Conservation (phyloP, 768 basidiomycete species). For the Naematelia aurantialba region DNA sequence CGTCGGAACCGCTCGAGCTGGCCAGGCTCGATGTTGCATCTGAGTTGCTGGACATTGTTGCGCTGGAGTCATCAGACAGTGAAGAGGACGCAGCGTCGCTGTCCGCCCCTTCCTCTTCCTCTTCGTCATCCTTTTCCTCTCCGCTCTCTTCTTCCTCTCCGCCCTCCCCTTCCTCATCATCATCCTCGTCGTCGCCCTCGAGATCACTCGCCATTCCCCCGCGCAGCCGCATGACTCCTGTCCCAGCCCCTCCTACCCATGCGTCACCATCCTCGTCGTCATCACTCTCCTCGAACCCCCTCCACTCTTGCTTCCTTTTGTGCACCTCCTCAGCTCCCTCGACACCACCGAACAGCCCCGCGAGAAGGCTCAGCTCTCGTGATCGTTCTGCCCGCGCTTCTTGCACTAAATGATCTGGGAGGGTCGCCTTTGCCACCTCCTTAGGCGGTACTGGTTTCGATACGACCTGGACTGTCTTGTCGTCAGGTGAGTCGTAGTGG, state of each 20-base stretch:
- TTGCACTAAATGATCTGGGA: constrained; percentile 9
- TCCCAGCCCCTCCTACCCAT: constrained; percentile 2
- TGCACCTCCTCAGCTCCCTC: neutral
- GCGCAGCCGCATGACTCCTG: constrained; percentile 10
- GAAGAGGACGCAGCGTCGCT: too few species aligned
- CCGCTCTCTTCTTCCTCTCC: too few species aligned
- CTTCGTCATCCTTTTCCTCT: too few species aligned
- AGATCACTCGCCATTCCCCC: constrained; percentile 12
- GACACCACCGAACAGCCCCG: constrained; percentile 5
- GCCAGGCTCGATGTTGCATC: too few species aligned
- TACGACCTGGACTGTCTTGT: too few species aligned
- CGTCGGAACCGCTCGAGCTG: constrained; percentile 6
- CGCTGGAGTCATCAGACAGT: constrained; percentile 8
- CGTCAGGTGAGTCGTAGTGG: too few species aligned
- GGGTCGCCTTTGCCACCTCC: neutral
- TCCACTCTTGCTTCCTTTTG: constrained; percentile 13
- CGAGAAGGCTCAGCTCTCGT: constrained; percentile 10
- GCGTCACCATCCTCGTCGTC: constrained; percentile 11
- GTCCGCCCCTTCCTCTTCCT: too few species aligned
- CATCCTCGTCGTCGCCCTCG: constrained; percentile 9
- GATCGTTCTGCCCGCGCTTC: constrained; percentile 17
- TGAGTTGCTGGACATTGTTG: constrained; percentile 2
- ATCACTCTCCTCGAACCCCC: constrained; percentile 19
- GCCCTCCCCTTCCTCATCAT: too few species aligned
- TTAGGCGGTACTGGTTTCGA: neutral